Base-by-base conservation (phyloP, 108 stramenopile species). In the Nitzschia putrida region DNA sequence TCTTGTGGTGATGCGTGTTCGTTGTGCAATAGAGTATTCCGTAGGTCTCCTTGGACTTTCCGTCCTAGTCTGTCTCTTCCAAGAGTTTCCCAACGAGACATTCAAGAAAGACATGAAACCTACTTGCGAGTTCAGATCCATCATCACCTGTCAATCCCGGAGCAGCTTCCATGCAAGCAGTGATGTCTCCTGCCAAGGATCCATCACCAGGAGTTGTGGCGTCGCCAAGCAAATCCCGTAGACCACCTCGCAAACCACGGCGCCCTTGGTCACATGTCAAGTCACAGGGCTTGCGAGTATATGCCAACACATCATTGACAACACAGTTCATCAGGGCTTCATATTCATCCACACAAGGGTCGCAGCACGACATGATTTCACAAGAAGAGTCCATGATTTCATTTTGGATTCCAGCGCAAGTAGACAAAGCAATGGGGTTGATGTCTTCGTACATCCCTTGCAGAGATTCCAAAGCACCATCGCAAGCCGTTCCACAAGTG, bases 341-440 rank as follows among this genome's bases (percentile, higher is more conserved):
- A 55, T 21, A 55, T 25, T 55, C 22, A 23, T 20, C 23, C 21
- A 55, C 24, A 25, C 54, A 55, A 23, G 54, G 54, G 2, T 55
- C 23, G 23, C 54, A 55, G 22, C 54, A 55, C 12, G 21, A 22
- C 13, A 55, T 22, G 13, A 55, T 22, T 13, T 55, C 54, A 55
- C 54, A 55, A 2, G 23, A 13, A 21, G 54, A 22, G 22, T 55
- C 54, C 54, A 55, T 55, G 22, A 55, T 55, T 22, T 55, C 54
- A 25, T 8, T 55, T 25, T 55, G 54, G 8, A 55, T 25, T 13
- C 23, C 54, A 13, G 2, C 3, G 22, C 54, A 55, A 18, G 47
- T 49, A 5, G 47, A 18, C 18, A 49, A 49, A 3, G 47, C 47
- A 16, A 49, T 3, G 3, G 47, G 72, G 76, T 16, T 71, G 18